These are phyloP conservation scores for Tulasnella sp. DNA, from an alignment of 768 basidiomycete species.

Conservation along the genomic window DNA sequence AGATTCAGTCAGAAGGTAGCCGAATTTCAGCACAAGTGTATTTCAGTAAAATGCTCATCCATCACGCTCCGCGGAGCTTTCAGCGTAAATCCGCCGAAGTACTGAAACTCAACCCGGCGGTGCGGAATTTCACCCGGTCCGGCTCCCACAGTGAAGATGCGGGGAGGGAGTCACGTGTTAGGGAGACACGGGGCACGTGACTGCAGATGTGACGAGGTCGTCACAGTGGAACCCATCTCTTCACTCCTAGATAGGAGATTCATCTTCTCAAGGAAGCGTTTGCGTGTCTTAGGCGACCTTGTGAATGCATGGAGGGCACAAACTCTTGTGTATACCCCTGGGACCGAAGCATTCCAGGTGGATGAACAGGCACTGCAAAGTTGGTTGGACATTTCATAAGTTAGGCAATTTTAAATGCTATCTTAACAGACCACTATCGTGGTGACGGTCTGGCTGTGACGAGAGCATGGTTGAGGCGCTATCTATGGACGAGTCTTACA, in stretches of 20 bases:
- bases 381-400: not conserved
- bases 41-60: not conserved
- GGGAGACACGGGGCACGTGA: too few species aligned
- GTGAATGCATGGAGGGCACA: not conserved
- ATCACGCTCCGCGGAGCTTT: not conserved
- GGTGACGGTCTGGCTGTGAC: too few species aligned
- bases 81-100: not conserved
- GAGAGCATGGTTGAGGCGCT: too few species aligned
- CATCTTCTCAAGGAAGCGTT: not conserved
- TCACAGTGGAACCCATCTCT: not conserved
- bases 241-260: not conserved
- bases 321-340: not conserved
- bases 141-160: slow-evolving; percentile 6
- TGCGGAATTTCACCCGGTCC: not conserved
- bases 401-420: too few species aligned
- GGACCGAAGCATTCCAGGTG: not conserved
- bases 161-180: too few species aligned
- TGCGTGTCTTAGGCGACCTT: not conserved
- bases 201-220: too few species aligned
- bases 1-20: not conserved
- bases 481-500: too few species aligned
- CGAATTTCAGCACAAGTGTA: not conserved
- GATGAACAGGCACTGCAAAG: not conserved
- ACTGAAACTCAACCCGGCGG: not conserved
- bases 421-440: too few species aligned